Base-by-base conservation (phyloP, 139 green algal genomes). In the Closterium sp. region DNA sequence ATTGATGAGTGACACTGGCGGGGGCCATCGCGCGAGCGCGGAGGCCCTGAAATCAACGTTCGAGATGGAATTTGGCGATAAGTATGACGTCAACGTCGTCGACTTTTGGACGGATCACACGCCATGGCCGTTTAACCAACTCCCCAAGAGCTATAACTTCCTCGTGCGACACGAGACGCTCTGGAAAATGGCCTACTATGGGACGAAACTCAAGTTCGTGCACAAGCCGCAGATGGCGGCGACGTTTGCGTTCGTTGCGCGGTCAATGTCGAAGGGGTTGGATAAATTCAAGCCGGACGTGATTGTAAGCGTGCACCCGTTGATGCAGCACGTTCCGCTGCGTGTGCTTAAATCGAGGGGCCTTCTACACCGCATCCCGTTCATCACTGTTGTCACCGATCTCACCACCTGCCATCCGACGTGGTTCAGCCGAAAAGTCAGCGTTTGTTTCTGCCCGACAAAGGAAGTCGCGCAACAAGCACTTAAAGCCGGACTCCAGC, bases 361-460 rank as follows among this genome's bases (percentile, higher is more conserved):
- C 30, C 30, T 96, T 30, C 92, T 96, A 34, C 89, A 95, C 62
- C 95, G 96, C 42, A 96, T 97, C 92, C 96, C 97, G 84, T 99
- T 99, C 96, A 97, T 98, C 38, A 99, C 98, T 27, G 97, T 98
- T 0, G 96, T 99, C 4, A 99, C 98, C 0, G 98, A 99, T 96
- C 97, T 99, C 94, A 99, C 97, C 88, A 99, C 97, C 79, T 99
- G 98, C 95, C 98, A 99, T 96, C 98, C 99, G 95, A 98, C 97
- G 32, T 98, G 97, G 96, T 94, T 42, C 50, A 73, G 13, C 50
- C 50, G 50, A 73, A 9, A 27, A 73, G 97, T 97, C 31, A 96
- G 96, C 73, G 91, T 95, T 28, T 98, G 97, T 95, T 99, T 98
- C 94, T 98, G 98, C 89, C 95, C 97, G 24, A 99, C 97, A 0